Percentiles rank a stretch among this genome's conserved stretches.
Evolutionary conservation across 768 basidiomycete genomes (phyloP).

Genomic region (Boletus rex-veris): DNA sequence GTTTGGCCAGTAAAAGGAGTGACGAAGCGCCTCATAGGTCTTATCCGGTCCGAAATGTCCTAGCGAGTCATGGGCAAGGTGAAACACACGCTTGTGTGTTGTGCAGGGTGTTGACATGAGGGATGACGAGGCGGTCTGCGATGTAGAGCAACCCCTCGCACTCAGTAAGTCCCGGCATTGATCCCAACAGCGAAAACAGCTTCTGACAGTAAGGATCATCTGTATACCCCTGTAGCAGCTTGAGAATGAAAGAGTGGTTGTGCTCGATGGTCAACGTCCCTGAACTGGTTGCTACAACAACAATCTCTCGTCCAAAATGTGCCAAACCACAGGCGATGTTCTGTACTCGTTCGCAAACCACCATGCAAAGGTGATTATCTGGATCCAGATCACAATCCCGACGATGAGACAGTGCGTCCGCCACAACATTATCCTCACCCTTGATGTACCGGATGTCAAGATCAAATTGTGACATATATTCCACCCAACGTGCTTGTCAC

Average conservation of each 20-base stretch:
- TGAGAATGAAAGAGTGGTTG: no score
- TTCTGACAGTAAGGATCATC: no score
- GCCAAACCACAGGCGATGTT: no score
- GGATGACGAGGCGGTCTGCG: not conserved
- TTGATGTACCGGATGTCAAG: constrained; percentile 5
- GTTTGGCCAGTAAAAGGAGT: not conserved
- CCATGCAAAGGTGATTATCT: no score
- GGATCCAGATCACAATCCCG: no score
- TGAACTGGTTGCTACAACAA: no score
- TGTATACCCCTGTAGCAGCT: no score
- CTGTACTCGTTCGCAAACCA: no score
- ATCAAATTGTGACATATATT: constrained; percentile 36
- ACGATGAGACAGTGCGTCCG: not conserved
- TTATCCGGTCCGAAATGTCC: not conserved
- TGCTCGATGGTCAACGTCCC: no score
- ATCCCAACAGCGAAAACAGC: no score
- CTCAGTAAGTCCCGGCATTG: no score
- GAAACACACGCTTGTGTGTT: fast-evolving
- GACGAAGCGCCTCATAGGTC: not conserved
- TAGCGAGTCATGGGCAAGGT: not conserved
- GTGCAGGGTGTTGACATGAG: not conserved
- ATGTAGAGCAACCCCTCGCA: not conserved
- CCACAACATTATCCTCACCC: constrained; percentile 23
- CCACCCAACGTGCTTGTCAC: constrained; percentile 37
- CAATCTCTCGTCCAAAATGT: no score